These are phyloP conservation scores for Aspergillus transmontanensis DNA, from an alignment of 2,329 filamentous ascomycete species.

Conservation along the genomic window DNA sequence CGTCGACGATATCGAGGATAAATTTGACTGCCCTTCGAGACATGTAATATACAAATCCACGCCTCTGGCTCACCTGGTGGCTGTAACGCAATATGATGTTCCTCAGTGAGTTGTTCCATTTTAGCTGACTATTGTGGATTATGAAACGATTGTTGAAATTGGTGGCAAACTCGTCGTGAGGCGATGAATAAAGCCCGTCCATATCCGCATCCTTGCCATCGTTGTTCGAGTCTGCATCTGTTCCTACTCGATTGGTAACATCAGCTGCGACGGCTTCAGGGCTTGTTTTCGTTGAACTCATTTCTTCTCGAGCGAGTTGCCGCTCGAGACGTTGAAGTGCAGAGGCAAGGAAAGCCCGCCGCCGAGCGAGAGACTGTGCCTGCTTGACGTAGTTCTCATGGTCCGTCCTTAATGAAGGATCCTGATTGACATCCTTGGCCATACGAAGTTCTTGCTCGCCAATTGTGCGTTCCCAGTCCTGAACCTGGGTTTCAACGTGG, in stretches of 20 bases:
- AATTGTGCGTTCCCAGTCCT: slow-evolving; percentile 70
- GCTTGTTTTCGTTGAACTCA: slow-evolving; percentile 53
- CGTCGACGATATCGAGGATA: slow-evolving; percentile 94
- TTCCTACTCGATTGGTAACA: slow-evolving; percentile 30
- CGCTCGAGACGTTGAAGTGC: slow-evolving; percentile 62
- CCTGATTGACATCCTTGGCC: slow-evolving; percentile 57
- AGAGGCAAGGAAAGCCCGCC: slow-evolving; percentile 60
- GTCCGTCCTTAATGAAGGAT: slow-evolving; percentile 43
- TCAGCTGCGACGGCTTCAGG: slow-evolving; percentile 26
- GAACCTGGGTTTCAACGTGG: slow-evolving; percentile 76
- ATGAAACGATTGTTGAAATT: slow-evolving; percentile 99
- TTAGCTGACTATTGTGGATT: slow-evolving; percentile 94
- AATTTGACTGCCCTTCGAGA: slow-evolving; percentile 96
- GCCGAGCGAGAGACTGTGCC: slow-evolving; percentile 57
- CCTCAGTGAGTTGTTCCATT: slow-evolving; percentile 95
- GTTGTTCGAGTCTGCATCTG: slow-evolving; percentile 47
- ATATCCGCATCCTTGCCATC: slow-evolving; percentile 57
- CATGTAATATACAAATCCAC: slow-evolving; percentile 97
- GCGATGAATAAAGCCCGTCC: slow-evolving; percentile 65
- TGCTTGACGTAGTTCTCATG: slow-evolving; percentile 58
- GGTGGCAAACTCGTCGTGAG: slow-evolving; percentile 79
- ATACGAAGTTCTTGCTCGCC: slow-evolving; percentile 72
- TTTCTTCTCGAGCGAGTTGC: slow-evolving; percentile 45
- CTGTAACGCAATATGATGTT: slow-evolving; percentile 98
- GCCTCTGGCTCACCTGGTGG: slow-evolving; percentile 92